A percentile compares a stretch with the other conserved stretches of the same genome.
Evolutionary conservation across 1,284 basidiomycete genomes (phyloP).

Genomic region (Ustilago nuda): DNA sequence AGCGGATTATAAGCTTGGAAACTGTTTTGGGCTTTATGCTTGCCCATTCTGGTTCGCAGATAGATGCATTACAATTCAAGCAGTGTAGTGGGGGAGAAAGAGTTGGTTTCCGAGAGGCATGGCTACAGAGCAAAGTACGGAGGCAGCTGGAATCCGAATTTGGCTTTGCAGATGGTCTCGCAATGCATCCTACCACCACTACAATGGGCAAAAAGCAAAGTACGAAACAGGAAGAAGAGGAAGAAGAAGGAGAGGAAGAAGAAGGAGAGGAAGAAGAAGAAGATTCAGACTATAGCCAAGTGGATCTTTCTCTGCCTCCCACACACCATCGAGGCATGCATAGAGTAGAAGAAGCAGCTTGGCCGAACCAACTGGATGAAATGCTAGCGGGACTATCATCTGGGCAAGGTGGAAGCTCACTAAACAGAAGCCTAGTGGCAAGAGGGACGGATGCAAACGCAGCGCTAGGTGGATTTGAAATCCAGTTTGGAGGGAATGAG

Average conservation of each 20-base stretch:
- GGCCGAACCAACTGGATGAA: no score
- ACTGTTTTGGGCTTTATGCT: conserved; percentile 31
- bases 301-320: conserved; percentile 31
- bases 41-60: not conserved
- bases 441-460: conserved; percentile 42
- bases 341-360: no score
- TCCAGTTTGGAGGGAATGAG: conserved; percentile 41
- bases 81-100: not conserved
- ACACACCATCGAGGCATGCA: conserved; percentile 1
- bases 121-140: no score
- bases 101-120: not conserved
- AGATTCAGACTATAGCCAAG: conserved; percentile 19
- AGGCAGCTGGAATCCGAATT: no score
- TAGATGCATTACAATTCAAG: not conserved
- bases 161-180: no score
- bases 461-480: conserved; percentile 42
- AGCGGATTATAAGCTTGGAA: conserved; percentile 28
- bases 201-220: not conserved
- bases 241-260: not conserved
- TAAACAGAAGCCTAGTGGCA: conserved; percentile 38
- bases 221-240: not conserved
- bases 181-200: not conserved
- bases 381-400: conserved; percentile 7
- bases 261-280: not conserved
- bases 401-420: conserved; percentile 28